These are phyloP conservation scores for Excoecaria agallocha DNA, from an alignment of 345 rosid genomes.

Conservation along the genomic window DNA sequence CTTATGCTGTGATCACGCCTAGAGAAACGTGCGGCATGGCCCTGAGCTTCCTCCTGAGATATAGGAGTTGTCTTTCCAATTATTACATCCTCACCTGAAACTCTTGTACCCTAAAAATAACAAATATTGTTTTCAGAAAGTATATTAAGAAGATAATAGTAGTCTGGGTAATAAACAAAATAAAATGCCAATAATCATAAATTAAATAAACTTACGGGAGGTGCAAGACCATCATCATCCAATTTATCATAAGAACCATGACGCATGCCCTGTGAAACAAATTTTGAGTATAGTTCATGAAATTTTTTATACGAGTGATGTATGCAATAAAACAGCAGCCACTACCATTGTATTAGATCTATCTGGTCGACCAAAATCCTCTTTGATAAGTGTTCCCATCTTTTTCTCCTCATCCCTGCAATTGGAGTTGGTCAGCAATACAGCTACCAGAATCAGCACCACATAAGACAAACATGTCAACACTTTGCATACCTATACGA, in stretches of 20 bases:
- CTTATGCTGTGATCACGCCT: conserved; percentile 96
- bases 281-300: conserved; percentile 15
- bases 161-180: not conserved
- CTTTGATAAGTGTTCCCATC: conserved; percentile 98
- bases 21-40: conserved; percentile 71
- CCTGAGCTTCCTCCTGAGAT: conserved; percentile 88
- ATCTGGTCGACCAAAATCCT: conserved; percentile 95
- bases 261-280: conserved; percentile 77
- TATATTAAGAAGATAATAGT: not conserved
- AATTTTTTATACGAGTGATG: conserved; percentile 5
- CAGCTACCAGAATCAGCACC: not conserved
- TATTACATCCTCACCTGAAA: conserved; percentile 94
- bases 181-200: not conserved
- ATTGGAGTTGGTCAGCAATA: conserved; percentile 10
- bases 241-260: conserved; percentile 97
- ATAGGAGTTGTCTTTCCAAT: conserved; percentile 96
- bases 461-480: not conserved
- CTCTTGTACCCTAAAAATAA: conserved; percentile 75
- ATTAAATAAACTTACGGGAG: conserved; percentile 62
- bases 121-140: conserved; percentile 2
- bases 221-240: conserved; percentile 99
- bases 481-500: conserved; percentile 65
- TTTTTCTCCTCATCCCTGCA: conserved; percentile 95
- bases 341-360: conserved; percentile 82
- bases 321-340: not conserved